A percentile compares a stretch with the other conserved stretches of the same genome.
Evolutionary conservation across 1,284 basidiomycete genomes (phyloP).

Genomic region (Pterulicium gracile): DNA sequence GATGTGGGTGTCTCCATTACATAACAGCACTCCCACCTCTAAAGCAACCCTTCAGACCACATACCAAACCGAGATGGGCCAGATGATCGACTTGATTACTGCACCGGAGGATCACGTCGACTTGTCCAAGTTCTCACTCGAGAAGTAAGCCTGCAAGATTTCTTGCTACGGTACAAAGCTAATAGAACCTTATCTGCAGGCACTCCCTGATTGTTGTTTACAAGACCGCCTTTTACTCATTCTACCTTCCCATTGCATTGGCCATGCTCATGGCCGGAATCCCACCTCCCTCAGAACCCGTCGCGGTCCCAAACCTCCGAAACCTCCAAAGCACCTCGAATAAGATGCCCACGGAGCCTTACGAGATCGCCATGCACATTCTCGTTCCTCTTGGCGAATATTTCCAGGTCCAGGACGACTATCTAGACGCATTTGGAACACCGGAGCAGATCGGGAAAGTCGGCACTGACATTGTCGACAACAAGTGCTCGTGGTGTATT

Average conservation of each 20-base stretch:
- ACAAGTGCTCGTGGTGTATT: slow-evolving; percentile 86
- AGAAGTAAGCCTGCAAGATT: slow-evolving; percentile 34
- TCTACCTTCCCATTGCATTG: slow-evolving; percentile 83
- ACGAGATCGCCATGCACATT: slow-evolving; percentile 61
- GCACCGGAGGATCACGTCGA: slow-evolving; percentile 78
- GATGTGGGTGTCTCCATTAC: slow-evolving; percentile 45
- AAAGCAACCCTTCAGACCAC: slow-evolving; percentile 37
- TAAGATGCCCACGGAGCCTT: slow-evolving; percentile 32
- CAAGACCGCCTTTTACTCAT: slow-evolving; percentile 87
- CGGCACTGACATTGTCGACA: slow-evolving; percentile 83
- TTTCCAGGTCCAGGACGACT: slow-evolving; percentile 91
- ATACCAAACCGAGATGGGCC: slow-evolving; percentile 79
- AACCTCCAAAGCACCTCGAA: slow-evolving; percentile 12
- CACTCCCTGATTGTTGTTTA: slow-evolving; percentile 80
- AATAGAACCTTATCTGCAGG: slow-evolving; percentile 22
- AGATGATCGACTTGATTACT: slow-evolving; percentile 78
- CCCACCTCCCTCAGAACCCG: slow-evolving; percentile 24
- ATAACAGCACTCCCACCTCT: no score
- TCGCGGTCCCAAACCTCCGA: neutral
- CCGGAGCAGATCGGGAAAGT: slow-evolving; percentile 80
- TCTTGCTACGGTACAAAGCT: neutral
- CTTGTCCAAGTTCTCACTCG: slow-evolving; percentile 59
- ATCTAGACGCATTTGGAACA: slow-evolving; percentile 74
- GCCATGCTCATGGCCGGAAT: slow-evolving; percentile 67
- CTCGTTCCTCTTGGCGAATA: slow-evolving; percentile 79